Conservation (phyloP, 306 rosid species). For the Echinosophora koreensis region DNA sequence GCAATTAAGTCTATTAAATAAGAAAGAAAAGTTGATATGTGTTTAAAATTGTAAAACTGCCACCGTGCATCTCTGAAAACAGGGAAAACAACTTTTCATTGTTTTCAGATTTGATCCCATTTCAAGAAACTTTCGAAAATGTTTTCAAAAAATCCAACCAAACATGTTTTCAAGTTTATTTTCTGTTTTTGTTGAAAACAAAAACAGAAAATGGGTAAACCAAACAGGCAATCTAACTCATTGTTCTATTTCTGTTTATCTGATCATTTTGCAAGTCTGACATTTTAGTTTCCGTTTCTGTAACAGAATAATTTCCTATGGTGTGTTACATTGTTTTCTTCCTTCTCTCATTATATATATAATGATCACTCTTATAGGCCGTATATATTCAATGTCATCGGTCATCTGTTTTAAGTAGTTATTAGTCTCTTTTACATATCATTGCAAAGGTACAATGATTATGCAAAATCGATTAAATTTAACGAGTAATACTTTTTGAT, state of each 20-base stretch:
- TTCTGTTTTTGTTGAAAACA: too few species aligned
- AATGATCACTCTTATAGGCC: background rate
- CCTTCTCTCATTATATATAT: background rate
- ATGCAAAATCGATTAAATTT: background rate
- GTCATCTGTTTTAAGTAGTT: background rate
- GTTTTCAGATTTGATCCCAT: too few species aligned
- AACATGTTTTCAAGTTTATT: too few species aligned
- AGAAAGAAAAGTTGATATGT: too few species aligned
- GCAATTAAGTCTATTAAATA: too few species aligned
- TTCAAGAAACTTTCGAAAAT: too few species aligned
- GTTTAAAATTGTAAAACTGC: too few species aligned
- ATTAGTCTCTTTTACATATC: background rate
- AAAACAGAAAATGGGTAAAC: background rate
- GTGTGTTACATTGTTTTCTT: background rate
- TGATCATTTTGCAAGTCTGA: background rate
- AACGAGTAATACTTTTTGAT: background rate
- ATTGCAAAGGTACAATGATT: background rate
- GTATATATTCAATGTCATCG: background rate
- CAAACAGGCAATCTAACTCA: background rate
- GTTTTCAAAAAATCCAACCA: too few species aligned
- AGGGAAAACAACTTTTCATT: too few species aligned
- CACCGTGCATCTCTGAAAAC: too few species aligned
- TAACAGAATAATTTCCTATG: background rate
- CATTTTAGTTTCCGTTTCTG: background rate
- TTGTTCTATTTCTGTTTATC: constrained; percentile 2